phyloP scores from a whole-genome alignment of 1,139 yeast species.

The Magnusiomyces magnusii region DNA sequence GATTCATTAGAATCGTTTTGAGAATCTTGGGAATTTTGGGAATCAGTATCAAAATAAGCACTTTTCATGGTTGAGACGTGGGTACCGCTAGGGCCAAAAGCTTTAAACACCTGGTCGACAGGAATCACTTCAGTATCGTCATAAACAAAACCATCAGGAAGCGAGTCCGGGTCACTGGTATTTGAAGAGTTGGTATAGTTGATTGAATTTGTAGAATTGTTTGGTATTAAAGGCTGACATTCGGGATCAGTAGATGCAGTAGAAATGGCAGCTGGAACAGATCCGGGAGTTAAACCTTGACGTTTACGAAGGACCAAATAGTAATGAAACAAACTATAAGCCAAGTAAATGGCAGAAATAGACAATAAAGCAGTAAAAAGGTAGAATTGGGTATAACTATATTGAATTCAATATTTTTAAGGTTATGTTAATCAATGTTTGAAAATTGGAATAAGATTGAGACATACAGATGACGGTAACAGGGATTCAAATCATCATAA shows the following conservation, averaged over 20 bases:
- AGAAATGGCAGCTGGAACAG: slow-evolving; percentile 1
- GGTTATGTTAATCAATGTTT: neutral
- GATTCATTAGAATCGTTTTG: neutral
- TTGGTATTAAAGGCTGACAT: neutral
- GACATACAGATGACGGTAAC: neutral
- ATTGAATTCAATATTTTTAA: neutral
- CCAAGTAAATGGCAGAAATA: neutral
- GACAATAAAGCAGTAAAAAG: neutral
- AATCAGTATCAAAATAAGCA: neutral
- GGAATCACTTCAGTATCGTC: neutral
- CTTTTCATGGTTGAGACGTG: neutral
- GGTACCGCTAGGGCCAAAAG: neutral
- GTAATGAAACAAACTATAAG: neutral
- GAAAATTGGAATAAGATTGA: neutral
- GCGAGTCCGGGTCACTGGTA: neutral
- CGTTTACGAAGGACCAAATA: neutral
- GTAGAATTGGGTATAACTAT: neutral
- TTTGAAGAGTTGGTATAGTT: neutral
- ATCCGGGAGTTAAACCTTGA: neutral
- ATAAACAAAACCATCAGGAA: neutral
- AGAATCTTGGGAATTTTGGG: neutral
- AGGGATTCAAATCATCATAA: neutral
- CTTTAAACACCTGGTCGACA: neutral
- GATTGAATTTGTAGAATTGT: neutral
- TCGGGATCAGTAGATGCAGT: neutral